These are phyloP conservation scores for Sanghuangporus baumii DNA, from an alignment of 1,284 basidiomycete genomes.

Conservation along the genomic window DNA sequence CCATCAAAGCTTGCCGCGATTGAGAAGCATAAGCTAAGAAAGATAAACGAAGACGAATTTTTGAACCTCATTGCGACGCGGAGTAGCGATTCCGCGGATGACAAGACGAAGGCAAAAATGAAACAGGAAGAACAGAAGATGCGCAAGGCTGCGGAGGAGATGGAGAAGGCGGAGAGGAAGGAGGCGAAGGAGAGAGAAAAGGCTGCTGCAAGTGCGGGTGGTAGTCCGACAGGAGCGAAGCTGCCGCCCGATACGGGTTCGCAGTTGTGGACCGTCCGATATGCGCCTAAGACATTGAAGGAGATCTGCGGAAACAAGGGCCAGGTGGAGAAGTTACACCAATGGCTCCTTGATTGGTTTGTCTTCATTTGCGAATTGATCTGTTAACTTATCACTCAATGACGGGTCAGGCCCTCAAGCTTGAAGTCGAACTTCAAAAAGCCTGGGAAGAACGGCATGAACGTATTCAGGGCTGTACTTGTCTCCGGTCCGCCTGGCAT, in stretches of 20 bases:
- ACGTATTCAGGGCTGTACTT: conserved; percentile 81
- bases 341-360: conserved; percentile 87
- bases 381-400: not conserved
- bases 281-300: conserved; percentile 83
- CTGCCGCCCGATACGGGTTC: conserved; percentile 37
- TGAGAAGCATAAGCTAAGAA: conserved; percentile 71
- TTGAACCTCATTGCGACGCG: conserved; percentile 76
- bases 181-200: conserved; percentile 34
- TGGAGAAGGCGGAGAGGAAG: conserved; percentile 65
- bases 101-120: conserved; percentile 78
- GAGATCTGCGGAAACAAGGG: conserved; percentile 96
- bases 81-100: conserved; percentile 50
- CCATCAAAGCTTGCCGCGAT: conserved; percentile 83
- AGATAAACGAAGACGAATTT: conserved; percentile 86
- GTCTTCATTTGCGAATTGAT: conserved; percentile 21
- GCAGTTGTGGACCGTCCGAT: conserved; percentile 94
- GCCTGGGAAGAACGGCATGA: conserved; percentile 88
- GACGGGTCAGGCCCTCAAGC: conserved; percentile 56
- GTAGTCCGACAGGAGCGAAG: conserved; percentile 24
- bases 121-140: conserved; percentile 79
- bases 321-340: conserved; percentile 80
- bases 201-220: conserved; percentile 16
- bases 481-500: conserved; percentile 95
- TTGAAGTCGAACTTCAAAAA: conserved; percentile 83
- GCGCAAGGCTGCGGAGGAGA: conserved; percentile 65